Conservation (phyloP, 1,284 basidiomycete species). For the Lentinus polychrous region DNA sequence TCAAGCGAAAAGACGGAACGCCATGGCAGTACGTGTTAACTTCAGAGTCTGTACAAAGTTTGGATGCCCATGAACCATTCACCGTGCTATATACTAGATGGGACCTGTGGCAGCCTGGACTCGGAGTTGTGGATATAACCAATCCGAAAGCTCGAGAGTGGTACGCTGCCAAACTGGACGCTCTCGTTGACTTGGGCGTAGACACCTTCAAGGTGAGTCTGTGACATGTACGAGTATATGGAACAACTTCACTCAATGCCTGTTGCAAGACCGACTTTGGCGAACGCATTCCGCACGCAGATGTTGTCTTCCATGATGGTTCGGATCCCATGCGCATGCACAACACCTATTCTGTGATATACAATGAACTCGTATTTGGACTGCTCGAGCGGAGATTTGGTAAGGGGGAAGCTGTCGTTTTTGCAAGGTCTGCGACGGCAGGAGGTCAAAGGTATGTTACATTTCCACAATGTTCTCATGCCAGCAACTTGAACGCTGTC, state of each 20-base stretch:
- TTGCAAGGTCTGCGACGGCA: constrained; percentile 58
- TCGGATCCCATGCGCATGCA: constrained; percentile 64
- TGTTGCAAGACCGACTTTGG: constrained; percentile 60
- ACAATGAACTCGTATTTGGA: constrained; percentile 66
- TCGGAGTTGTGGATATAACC: constrained; percentile 68
- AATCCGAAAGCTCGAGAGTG: constrained; percentile 63
- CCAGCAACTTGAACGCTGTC: neutral
- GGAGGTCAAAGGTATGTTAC: constrained; percentile 56
- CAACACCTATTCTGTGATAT: constrained; percentile 59
- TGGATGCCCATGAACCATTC: neutral
- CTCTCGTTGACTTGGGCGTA: constrained; percentile 62
- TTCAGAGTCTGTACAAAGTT: neutral
- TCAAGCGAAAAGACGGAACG: constrained; percentile 62
- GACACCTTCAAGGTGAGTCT: constrained; percentile 58
- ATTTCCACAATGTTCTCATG: no score
- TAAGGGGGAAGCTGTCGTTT: constrained; percentile 60
- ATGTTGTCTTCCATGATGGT: constrained; percentile 59
- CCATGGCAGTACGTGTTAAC: constrained; percentile 57
- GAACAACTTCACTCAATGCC: neutral
- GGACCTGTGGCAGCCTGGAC: constrained; percentile 69
- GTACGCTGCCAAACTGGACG: constrained; percentile 54
- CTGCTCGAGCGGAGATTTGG: constrained; percentile 54
- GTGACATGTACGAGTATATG: neutral
- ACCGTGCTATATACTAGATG: constrained; percentile 36
- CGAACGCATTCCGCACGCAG: constrained; percentile 57